Conservation (phyloP, 495 filamentous ascomycete genomes). For the Xeromyces bisporus region DNA sequence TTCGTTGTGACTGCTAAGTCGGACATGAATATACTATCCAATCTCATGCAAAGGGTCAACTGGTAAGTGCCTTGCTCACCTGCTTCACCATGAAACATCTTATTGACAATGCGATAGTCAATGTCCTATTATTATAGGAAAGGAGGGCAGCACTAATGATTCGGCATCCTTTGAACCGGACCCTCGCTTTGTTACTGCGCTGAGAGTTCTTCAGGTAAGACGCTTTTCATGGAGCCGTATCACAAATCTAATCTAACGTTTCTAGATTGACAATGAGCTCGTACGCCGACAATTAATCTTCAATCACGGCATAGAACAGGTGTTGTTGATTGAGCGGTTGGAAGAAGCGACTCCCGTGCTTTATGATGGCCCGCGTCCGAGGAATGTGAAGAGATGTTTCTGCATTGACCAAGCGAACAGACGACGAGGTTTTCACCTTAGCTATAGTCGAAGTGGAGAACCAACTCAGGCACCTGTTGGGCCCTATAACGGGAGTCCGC, state of each 20-base stretch:
- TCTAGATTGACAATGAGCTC: constrained; percentile 56
- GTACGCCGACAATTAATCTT: constrained; percentile 75
- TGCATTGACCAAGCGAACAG: constrained; percentile 38
- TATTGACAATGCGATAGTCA: constrained; percentile 12
- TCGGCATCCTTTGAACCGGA: constrained; percentile 58
- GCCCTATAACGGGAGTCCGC: constrained; percentile 31
- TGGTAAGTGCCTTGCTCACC: constrained; percentile 24
- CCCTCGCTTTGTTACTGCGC: constrained; percentile 49
- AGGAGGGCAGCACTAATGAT: constrained; percentile 40
- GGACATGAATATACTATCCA: constrained; percentile 46
- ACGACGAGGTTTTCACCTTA: constrained; percentile 47
- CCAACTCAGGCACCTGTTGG: constrained; percentile 37
- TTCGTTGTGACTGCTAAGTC: constrained; percentile 66
- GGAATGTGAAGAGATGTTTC: constrained; percentile 58
- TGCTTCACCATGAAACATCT: constrained; percentile 2
- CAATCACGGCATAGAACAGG: constrained; percentile 66
- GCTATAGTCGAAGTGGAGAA: constrained; percentile 35
- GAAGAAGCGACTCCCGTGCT: constrained; percentile 51
- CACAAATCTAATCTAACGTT: constrained; percentile 5
- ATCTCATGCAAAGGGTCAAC: constrained; percentile 41
- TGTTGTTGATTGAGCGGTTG: constrained; percentile 53
- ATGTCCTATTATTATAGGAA: constrained; percentile 51
- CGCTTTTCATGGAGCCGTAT: not conserved
- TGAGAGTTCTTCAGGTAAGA: constrained; percentile 52
- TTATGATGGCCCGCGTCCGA: constrained; percentile 40